Evolutionary conservation across 192 early-diverging fungal genomes (phyloP), one percentile per base, ranked within the genome.

Genomic region (Podochytrium sp.): DNA sequence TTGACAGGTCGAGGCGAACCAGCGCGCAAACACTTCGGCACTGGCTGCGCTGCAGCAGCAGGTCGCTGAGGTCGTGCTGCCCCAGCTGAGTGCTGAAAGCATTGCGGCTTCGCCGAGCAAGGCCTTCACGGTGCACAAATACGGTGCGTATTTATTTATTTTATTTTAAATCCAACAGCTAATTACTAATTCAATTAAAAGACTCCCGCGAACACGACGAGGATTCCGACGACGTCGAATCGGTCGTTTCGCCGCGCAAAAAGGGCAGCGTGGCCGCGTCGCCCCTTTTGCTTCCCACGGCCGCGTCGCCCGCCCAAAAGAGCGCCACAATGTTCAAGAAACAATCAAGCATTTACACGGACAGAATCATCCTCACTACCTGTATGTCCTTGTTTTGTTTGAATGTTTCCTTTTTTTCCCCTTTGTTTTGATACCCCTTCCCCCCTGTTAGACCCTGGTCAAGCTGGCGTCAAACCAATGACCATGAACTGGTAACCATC

Each of bases 391-490:
- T 65, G 63, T 39, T 12, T 10, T 23, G 10, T 27, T 57, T 29
- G 10, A 16, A 50, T 29, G 27, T 20, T 32, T 69, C 27, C 18
- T 51, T 12, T 38, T 43, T 43, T 35, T 18, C 41, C 16, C 2
- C 42, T 30, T 34, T 34, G 43, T 41, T 60, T 12, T 25, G n/a
- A n/a, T n/a, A n/a, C n/a, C 39, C 20, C 32, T 47, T 20, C 10
- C 4, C n/a, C 5, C 14, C 16, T 65, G 35, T 42, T 27, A 71
- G 69, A 92, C 55, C 89, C 89, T 32, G 83, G 82, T 35, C 86
- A 89, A 69, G 83, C 82, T 23, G 86, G 91, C 53, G 86, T 95
- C 62, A 87, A 90, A 7, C 94, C 93, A 5, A 85, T 93, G 39
- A 79, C 89, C 3, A 78, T 98, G 38, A 79, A 77, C 61, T 96